A percentile compares a stretch with the other conserved stretches of the same genome.
phyloP scores from a whole-genome alignment of 2,329 filamentous ascomycete species.

The Colletotrichum spaethianum region DNA sequence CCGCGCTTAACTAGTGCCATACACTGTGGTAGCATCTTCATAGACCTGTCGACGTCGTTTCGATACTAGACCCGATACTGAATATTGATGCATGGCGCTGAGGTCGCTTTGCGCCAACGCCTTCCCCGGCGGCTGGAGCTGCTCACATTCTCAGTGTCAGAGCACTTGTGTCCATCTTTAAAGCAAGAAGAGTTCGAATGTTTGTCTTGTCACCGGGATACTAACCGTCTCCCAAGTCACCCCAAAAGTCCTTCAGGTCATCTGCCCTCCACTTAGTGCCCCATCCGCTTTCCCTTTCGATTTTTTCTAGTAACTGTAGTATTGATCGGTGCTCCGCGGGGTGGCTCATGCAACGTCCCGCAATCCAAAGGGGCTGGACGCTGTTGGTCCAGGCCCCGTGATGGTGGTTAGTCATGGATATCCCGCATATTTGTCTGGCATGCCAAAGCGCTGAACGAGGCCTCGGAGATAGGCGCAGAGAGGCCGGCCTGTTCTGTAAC shows the following conservation, averaged over 20 bases:
- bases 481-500: slow-evolving; percentile 58
- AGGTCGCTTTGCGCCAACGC: slow-evolving; percentile 36
- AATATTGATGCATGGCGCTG: slow-evolving; percentile 38
- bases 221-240: slow-evolving; percentile 43
- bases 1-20: slow-evolving; percentile 11
- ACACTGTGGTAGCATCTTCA: slow-evolving; percentile 10
- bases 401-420: slow-evolving; percentile 69
- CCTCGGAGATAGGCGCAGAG: slow-evolving; percentile 37
- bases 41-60: slow-evolving; percentile 22
- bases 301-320: slow-evolving; percentile 61
- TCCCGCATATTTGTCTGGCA: slow-evolving; percentile 68
- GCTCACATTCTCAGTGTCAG: slow-evolving; percentile 29
- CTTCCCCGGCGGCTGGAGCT: slow-evolving; percentile 33
- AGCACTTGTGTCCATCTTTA: slow-evolving; percentile 22
- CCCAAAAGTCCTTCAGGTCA: slow-evolving; percentile 62
- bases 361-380: slow-evolving; percentile 71
- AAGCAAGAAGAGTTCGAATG: neutral
- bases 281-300: slow-evolving; percentile 68
- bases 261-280: slow-evolving; percentile 65
- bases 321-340: slow-evolving; percentile 57
- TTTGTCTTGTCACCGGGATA: slow-evolving; percentile 28
- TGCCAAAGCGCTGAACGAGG: slow-evolving; percentile 66
- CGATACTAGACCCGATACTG: slow-evolving; percentile 26
- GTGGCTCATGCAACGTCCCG: slow-evolving; percentile 68
- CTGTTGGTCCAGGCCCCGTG: slow-evolving; percentile 70